phyloP scores from a whole-genome alignment of 768 basidiomycete species.

The Symmetrospora coprosmae region DNA sequence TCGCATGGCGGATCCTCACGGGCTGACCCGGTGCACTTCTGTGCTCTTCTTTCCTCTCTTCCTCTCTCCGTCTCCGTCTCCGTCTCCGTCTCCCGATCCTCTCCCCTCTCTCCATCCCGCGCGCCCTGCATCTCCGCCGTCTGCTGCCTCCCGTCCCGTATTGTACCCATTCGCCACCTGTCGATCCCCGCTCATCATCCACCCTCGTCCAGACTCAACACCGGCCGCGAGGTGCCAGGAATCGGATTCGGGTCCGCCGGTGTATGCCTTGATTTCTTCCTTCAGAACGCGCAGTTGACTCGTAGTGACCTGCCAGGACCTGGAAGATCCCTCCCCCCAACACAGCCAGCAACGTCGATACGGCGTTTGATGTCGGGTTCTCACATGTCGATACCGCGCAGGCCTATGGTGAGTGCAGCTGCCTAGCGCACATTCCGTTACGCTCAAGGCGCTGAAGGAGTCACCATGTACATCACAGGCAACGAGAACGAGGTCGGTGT shows the following conservation, averaged over 20 bases:
- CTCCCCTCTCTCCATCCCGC: no score
- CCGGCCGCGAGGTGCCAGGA: slow-evolving; percentile 35
- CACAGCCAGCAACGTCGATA: slow-evolving; percentile 31
- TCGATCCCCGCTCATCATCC: no score
- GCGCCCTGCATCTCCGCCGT: no score
- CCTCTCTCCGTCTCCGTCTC: background rate
- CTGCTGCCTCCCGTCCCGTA: no score
- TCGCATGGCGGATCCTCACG: no score
- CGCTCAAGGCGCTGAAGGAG: background rate
- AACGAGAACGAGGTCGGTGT: slow-evolving; percentile 43
- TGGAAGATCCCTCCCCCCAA: slow-evolving; percentile 34
- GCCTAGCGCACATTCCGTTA: no score
- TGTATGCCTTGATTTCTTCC: slow-evolving; percentile 5
- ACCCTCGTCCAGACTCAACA: slow-evolving; percentile 35
- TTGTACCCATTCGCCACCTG: no score
- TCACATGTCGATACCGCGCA: slow-evolving; percentile 36
- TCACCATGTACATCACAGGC: background rate
- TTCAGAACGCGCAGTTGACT: background rate
- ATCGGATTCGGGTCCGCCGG: slow-evolving; percentile 31
- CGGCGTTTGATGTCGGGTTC: slow-evolving; percentile 34
- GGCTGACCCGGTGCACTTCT: background rate
- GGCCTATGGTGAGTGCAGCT: slow-evolving; percentile 22
- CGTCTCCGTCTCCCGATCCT: no score
- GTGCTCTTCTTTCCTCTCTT: background rate
- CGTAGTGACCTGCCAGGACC: slow-evolving; percentile 27